phyloP scores from a whole-genome alignment of 2,329 filamentous ascomycete species.

The Penicillium sp. region DNA sequence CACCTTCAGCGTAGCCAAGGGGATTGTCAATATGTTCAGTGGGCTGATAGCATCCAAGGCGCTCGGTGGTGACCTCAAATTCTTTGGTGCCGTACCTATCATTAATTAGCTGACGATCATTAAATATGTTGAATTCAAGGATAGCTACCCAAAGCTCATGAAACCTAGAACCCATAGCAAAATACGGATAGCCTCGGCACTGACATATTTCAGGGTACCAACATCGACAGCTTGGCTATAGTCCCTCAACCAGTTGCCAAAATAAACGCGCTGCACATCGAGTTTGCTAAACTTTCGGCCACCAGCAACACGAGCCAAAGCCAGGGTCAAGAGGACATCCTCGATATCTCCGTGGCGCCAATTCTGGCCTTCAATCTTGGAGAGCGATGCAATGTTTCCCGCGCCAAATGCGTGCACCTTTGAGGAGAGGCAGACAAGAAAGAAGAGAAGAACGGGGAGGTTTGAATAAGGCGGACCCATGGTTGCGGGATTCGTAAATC shows the following conservation, averaged over 20 bases:
- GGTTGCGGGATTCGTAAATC: background rate
- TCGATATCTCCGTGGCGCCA: constrained; percentile 94
- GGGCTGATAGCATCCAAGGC: constrained; percentile 79
- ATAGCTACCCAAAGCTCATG: constrained; percentile 75
- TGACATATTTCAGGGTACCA: constrained; percentile 88
- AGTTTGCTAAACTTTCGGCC: constrained; percentile 88
- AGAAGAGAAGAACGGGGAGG: constrained; percentile 52
- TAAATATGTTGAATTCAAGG: background rate
- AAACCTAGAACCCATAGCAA: constrained; percentile 89
- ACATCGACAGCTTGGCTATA: constrained; percentile 95
- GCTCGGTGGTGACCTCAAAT: constrained; percentile 80
- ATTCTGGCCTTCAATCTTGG: constrained; percentile 82
- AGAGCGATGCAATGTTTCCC: constrained; percentile 83
- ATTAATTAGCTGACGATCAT: background rate
- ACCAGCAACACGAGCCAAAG: constrained; percentile 66
- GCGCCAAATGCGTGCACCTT: constrained; percentile 81
- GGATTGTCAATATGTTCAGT: constrained; percentile 83
- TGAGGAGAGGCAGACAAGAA: constrained; percentile 67
- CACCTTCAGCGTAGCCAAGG: constrained; percentile 86
- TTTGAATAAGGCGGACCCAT: constrained; percentile 30
- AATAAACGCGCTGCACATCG: constrained; percentile 87
- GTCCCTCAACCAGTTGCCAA: constrained; percentile 93
- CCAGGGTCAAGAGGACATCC: constrained; percentile 78
- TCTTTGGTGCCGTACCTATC: constrained; percentile 69
- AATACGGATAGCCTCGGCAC: constrained; percentile 86